phyloP scores from a whole-genome alignment of 805 yeast genomes.

The Kodamaea hsintzibuensis region DNA sequence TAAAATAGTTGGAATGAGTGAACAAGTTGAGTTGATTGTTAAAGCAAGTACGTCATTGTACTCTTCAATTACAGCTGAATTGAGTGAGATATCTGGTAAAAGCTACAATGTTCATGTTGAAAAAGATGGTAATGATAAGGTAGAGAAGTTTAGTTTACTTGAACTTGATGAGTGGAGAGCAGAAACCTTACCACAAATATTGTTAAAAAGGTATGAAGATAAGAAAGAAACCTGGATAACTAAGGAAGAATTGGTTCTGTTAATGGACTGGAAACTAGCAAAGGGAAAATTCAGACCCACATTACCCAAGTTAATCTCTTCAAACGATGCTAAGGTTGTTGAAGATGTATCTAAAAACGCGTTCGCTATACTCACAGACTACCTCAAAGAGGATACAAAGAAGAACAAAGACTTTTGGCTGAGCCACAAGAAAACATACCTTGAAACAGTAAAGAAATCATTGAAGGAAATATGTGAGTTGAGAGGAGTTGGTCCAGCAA shows the following conservation, averaged over 20 bases:
- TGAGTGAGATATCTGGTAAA: slow-evolving; percentile 27
- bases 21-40: slow-evolving; percentile 2
- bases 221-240: slow-evolving; percentile 27
- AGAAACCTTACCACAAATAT: slow-evolving; percentile 25
- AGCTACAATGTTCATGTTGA: slow-evolving; percentile 22
- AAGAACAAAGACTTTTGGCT: slow-evolving; percentile 8
- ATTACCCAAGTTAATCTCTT: slow-evolving; percentile 40
- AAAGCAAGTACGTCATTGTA: slow-evolving; percentile 28
- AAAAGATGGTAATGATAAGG: neutral
- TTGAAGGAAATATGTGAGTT: slow-evolving; percentile 35
- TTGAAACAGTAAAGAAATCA: slow-evolving; percentile 20
- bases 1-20: neutral
- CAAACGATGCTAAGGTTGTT: slow-evolving; percentile 35
- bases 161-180: slow-evolving; percentile 40
- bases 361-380: slow-evolving; percentile 13
- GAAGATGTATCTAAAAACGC: slow-evolving; percentile 31
- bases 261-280: slow-evolving; percentile 53
- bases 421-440: slow-evolving; percentile 15
- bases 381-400: neutral
- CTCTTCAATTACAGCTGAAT: slow-evolving; percentile 24
- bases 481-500: slow-evolving; percentile 53
- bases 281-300: slow-evolving; percentile 45
- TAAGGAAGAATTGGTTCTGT: slow-evolving; percentile 38
- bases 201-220: slow-evolving; percentile 25
- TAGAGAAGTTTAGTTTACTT: slow-evolving; percentile 20